Evolutionary conservation across 768 basidiomycete species (phyloP).

Genomic region (Rhizopogon sp.): DNA sequence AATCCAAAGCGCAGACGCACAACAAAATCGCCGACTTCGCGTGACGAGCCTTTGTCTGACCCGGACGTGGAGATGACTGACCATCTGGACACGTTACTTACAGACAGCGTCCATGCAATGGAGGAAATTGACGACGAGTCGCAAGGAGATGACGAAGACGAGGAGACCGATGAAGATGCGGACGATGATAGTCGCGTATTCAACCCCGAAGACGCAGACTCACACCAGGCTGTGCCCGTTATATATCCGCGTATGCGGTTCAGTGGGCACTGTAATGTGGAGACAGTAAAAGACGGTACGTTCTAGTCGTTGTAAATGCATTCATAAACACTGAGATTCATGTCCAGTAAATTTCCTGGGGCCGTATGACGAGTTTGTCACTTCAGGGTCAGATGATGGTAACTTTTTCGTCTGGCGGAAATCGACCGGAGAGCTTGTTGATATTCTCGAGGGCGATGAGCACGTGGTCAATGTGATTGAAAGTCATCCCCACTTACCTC

Average conservation of each 20-base stretch:
- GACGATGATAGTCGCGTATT: slow-evolving; percentile 26
- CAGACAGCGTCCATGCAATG: slow-evolving; percentile 18
- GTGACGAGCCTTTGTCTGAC: neutral
- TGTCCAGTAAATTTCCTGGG: slow-evolving; percentile 78
- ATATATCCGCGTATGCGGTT: slow-evolving; percentile 62
- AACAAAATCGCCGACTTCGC: slow-evolving; percentile 4
- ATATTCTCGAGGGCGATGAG: slow-evolving; percentile 81
- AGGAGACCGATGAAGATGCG: slow-evolving; percentile 27
- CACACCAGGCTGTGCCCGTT: slow-evolving; percentile 37
- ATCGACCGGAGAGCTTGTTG: slow-evolving; percentile 52
- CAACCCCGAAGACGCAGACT: slow-evolving; percentile 18
- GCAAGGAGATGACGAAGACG: slow-evolving; percentile 24
- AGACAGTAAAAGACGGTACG: slow-evolving; percentile 86
- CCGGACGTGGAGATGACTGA: neutral
- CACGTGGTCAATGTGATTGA: slow-evolving; percentile 85
- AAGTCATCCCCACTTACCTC: slow-evolving; percentile 70
- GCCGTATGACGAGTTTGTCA: slow-evolving; percentile 68
- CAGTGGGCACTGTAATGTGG: slow-evolving; percentile 69
- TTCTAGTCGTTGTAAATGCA: neutral
- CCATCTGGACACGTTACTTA: neutral
- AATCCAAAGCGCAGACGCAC: slow-evolving; percentile 22
- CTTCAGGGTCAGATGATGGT: slow-evolving; percentile 84
- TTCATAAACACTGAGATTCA: neutral
- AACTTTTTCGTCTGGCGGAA: slow-evolving; percentile 89
- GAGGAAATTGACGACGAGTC: slow-evolving; percentile 23